phyloP scores from a whole-genome alignment of 805 yeast genomes.

The Candida sphagnicola region DNA sequence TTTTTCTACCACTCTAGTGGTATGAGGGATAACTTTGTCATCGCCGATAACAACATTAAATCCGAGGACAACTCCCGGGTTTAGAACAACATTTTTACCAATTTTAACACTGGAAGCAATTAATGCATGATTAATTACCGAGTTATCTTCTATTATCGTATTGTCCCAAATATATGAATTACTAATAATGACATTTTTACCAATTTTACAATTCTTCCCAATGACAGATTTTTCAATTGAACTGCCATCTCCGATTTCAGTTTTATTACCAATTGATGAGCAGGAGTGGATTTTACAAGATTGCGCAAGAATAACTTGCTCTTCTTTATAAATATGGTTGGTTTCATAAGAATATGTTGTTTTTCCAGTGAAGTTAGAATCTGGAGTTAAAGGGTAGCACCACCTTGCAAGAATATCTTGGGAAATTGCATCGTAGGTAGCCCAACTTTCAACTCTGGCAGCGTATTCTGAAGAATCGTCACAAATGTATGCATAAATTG shows the following conservation, averaged over 20 bases:
- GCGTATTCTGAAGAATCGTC: conserved; percentile 72
- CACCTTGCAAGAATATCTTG: conserved; percentile 89
- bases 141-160: conserved; percentile 64
- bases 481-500: conserved; percentile 83
- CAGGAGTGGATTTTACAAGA: conserved; percentile 81
- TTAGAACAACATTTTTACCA: conserved; percentile 47
- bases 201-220: conserved; percentile 84
- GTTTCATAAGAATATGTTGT: conserved; percentile 78
- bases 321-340: conserved; percentile 86
- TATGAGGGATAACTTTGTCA: conserved; percentile 43
- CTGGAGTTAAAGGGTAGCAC: conserved; percentile 90
- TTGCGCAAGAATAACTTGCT: conserved; percentile 85
- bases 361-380: conserved; percentile 66
- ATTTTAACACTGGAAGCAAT: conserved; percentile 64
- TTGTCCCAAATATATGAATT: conserved; percentile 89
- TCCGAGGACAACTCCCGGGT: conserved; percentile 77
- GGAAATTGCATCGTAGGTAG: conserved; percentile 86
- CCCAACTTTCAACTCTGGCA: conserved; percentile 93
- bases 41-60: conserved; percentile 65
- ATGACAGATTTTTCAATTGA: conserved; percentile 65
- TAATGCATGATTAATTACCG: conserved; percentile 56
- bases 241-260: conserved; percentile 75
- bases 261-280: conserved; percentile 76
- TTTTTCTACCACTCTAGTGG: conserved; percentile 49
- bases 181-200: conserved; percentile 64